Evolutionary conservation across 805 yeast species (phyloP), one percentile per base, ranked within the genome.

Genomic region (Saccharomycopsis capsularis): DNA sequence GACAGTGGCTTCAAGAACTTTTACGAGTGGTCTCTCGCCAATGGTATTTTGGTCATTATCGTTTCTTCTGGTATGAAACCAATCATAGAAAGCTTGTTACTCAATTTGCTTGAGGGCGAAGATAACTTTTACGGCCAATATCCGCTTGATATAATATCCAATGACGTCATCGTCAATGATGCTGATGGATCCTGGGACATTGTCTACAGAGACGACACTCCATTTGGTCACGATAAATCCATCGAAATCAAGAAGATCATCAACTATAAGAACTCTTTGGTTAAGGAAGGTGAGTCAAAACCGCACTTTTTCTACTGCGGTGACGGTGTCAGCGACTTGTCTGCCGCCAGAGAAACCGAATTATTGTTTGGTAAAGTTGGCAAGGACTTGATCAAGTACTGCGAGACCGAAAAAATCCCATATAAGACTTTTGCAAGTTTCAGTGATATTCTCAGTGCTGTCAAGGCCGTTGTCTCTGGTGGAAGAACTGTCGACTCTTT

Each of bases 1-100:
- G 99, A 93, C 60, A 93, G 96, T 1, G 98, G 98, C 2, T 93
- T 93, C 69, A 79, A 76, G 57, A 77, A 72, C 34, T 86, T 90
- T 59, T 87, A 84, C 68, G 68, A 78, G 49, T 93, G 95, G 89
- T 82, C 95, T 53, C 73, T 71, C 44, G 73, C 69, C 30, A 73
- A 81, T 58, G 75, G 76, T 44, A 81, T 91, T 42, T 97, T 97
- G 3, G 78, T 93, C 21, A 76, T 91, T 48, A 88, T 93, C 35
- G 88, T 93, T 37, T 83, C 95, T 27, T 78, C 88, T 50, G 99
- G 99, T 25, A 93, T 93, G 98, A 77, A 77, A 58, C 96, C 96
- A 15, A 80, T 93, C 48, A 93, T 93, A 59, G 75, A 76, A 53
- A 91, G 90, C 2, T 71, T 93, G 57, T 72, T 93, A 54, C 68